Conservation (phyloP, 371 early-diverging fungal species). For the Mycotypha africana region DNA sequence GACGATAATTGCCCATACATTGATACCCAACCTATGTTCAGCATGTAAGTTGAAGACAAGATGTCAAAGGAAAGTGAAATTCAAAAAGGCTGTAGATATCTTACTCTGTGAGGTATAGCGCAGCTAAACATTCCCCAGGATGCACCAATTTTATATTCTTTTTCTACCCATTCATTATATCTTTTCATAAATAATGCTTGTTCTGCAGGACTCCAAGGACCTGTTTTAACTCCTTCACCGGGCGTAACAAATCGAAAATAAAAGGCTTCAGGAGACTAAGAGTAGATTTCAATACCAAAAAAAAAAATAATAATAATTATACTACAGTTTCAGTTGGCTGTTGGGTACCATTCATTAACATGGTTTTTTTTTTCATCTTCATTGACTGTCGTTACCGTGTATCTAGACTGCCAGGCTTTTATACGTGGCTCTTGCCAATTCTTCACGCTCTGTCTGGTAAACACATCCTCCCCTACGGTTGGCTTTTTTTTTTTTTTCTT, state of each 20-base stretch:
- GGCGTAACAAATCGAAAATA: constrained; percentile 72
- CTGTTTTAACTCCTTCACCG: constrained; percentile 54
- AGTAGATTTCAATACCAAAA: not conserved
- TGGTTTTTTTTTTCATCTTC: no score
- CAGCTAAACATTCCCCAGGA: constrained; percentile 60
- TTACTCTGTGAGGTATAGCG: constrained; percentile 49
- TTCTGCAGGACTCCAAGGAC: constrained; percentile 44
- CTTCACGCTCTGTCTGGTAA: constrained; percentile 45
- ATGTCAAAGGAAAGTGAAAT: no score
- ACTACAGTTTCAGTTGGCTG: no score
- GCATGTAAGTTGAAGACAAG: no score
- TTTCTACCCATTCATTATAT: constrained; percentile 47
- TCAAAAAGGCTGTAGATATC: no score
- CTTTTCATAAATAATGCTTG: constrained; percentile 49
- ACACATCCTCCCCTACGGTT: constrained; percentile 44
- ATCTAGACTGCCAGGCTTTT: constrained; percentile 54
- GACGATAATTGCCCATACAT: constrained; percentile 60
- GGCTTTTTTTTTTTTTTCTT: constrained; percentile 13
- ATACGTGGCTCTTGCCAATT: constrained; percentile 56
- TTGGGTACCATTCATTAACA: no score
- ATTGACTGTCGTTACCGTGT: constrained; percentile 20
- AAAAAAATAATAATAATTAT: not conserved
- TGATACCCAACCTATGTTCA: constrained; percentile 59
- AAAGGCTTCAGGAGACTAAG: constrained; percentile 52
- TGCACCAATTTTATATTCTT: constrained; percentile 48